These are phyloP conservation scores for Lichenothelia convexa DNA, from an alignment of 495 filamentous ascomycete species.

Conservation along the genomic window DNA sequence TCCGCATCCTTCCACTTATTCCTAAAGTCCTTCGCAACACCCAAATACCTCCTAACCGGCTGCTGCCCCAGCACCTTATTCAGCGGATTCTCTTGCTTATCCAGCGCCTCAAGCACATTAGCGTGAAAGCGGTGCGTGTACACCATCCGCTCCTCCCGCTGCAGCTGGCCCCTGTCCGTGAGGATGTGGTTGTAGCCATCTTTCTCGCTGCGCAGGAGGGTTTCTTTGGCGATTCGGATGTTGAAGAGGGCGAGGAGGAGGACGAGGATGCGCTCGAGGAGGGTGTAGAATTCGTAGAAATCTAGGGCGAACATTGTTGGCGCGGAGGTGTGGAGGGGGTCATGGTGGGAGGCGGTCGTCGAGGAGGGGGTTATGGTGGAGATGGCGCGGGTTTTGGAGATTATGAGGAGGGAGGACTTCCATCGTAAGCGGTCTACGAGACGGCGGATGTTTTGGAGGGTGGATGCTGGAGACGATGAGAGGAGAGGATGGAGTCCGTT, in stretches of 20 bases:
- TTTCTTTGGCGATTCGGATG: conserved; percentile 20
- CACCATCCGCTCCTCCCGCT: conserved; percentile 1
- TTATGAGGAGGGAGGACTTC: not conserved
- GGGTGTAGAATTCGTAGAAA: conserved; percentile 51
- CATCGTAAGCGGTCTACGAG: not conserved
- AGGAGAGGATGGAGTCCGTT: too few species aligned
- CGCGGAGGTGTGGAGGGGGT: not conserved
- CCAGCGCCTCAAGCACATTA: conserved; percentile 40
- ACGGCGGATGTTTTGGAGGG: not conserved
- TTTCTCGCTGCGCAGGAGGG: not conserved
- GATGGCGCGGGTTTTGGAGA: not conserved
- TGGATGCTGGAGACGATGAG: too few species aligned
- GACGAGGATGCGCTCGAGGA: conserved; percentile 44
- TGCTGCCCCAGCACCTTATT: conserved; percentile 30
- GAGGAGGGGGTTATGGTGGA: not conserved
- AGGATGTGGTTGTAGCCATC: conserved; percentile 5
- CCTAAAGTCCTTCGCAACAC: conserved; percentile 41
- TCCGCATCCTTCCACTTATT: conserved; percentile 58
- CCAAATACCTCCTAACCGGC: conserved; percentile 29
- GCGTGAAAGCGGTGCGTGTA: conserved; percentile 39
- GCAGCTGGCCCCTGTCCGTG: conserved; percentile 7
- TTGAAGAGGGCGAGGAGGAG: conserved; percentile 40
- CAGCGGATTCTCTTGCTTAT: conserved; percentile 30
- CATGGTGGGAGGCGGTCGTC: not conserved
- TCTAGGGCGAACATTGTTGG: conserved; percentile 46